Evolutionary conservation across 1,284 basidiomycete species (phyloP), one percentile per base, ranked within the genome.

Genomic region (Puccinia triticina): DNA sequence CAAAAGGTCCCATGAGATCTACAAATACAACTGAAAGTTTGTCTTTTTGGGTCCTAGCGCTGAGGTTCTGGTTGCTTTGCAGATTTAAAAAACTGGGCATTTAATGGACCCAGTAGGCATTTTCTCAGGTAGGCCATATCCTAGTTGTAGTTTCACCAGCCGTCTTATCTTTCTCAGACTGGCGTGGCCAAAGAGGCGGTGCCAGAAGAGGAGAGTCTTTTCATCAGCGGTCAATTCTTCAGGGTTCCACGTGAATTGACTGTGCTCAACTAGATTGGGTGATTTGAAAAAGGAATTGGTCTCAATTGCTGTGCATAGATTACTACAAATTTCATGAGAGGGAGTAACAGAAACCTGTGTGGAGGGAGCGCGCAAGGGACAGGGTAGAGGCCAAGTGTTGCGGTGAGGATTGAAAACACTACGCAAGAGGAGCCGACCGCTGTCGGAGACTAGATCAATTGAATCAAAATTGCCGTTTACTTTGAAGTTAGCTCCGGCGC

Each of bases 1-100:
- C 53, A 26, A 76, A 76, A 18, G 74, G 74, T 23, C 74, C 74
- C 29, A 77, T 64, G 16, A 77, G 29, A 26, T 77, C 75, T 7
- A 57, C 48, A 43, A 18, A 8, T 29, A 3, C 2, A 16, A 64
- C 14, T 3, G 40, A 55, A 3, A 75, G 0, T 21, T 7, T n/a
- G 5, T 43, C 8, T 8, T 4, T 4, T 57, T 18, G 5, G 55
- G 21, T 5, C 7, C 4, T 18, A 57, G 26, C 7, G 21, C 21
- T 5, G 5, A 7, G 7, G 5, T 29, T 8, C 4, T 57, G 21
- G 21, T 8, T 5, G 7, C 21, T 29, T 57, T 57, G 26, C 5
- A 57, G 23, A 57, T 57, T 7, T 7, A 7, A 12, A 4, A 43
- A 4, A 12, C 12, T 43, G 40, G 40, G 12, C 40, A 43, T 4